Conservation (phyloP, 176 grass and related monocot genomes). For the bread wheat (Triticum aestivum) region DNA sequence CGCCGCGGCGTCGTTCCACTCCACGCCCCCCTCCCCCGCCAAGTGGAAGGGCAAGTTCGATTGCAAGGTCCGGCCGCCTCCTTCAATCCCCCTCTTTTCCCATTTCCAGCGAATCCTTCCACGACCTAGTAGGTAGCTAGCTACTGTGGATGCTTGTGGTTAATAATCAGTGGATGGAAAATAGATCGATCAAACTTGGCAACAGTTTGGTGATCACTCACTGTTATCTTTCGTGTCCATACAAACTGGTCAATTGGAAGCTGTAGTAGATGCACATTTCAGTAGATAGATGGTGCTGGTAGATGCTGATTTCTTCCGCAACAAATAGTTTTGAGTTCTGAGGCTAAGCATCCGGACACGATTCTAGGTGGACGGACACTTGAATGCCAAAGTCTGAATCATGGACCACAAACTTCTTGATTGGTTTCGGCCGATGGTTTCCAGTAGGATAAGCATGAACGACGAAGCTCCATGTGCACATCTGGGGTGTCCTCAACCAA, state of each 20-base stretch:
- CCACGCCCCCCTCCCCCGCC: slow-evolving; percentile 40
- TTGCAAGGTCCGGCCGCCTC: slow-evolving; percentile 54
- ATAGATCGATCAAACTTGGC: no score
- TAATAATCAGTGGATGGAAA: no score
- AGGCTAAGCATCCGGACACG: slow-evolving; percentile 2
- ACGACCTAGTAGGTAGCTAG: no score
- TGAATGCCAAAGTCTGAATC: background rate
- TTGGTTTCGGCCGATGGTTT: background rate
- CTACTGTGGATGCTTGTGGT: no score
- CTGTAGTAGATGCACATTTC: background rate
- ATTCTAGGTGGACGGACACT: background rate
- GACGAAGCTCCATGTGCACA: background rate
- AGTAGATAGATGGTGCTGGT: background rate
- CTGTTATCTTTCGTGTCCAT: no score
- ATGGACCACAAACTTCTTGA: background rate
- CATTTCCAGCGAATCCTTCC: background rate
- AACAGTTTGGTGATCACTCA: no score
- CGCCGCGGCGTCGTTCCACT: slow-evolving; percentile 53
- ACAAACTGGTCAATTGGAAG: background rate
- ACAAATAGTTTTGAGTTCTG: background rate
- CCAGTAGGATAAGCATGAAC: background rate
- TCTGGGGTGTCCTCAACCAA: background rate
- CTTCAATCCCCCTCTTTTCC: background rate
- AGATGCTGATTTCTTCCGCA: slow-evolving; percentile 11
- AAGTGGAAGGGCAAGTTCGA: slow-evolving; percentile 87